Evolutionary conservation across 441 rosid species (phyloP), one percentile per base, ranked within the genome.

Genomic region (Geranium incanum): DNA sequence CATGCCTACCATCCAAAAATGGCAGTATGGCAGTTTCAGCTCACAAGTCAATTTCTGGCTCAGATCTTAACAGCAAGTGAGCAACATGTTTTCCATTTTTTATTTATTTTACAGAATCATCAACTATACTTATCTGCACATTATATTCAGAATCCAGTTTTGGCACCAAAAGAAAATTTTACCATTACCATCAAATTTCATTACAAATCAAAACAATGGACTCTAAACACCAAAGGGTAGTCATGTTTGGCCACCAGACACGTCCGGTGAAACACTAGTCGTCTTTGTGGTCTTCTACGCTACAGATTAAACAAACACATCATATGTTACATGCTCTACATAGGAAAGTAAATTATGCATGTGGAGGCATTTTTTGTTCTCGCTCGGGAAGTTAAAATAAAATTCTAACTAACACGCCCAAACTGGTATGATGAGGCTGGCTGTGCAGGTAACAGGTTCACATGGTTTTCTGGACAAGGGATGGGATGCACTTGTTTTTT

Each of bases 381-480:
- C 50, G 33, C 33, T 28, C 33, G 33, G 33, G 2, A 28, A 28
- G 3, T 28, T 28, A 28, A 28, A 28, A 28, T 28, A 28, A 28
- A 28, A 28, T 2, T 28, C 33, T 28, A 28, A 28, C 33, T 28
- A 28, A 28, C 33, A 5, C 11, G 11, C 52, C 11, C 52, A 45
- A 1, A 7, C 52, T 9, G 12, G 52, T 45, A 45, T 45, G 64
- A 19, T 57, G 64, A 57, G 16, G 64, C 64, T 57, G 64, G 11
- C 8, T 57, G 23, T 57, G 52, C 52, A 45, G 52, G 48, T 45
- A 16, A 28, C 64, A 0, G 64, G 64, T 28, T 59, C 65, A 59
- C 65, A 59, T 59, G 65, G 65, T 59, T 21, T 21, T 59, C 65
- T 59, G 65, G 18, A 59, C 64, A 59, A 16, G 64, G 33, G 62